Percentiles rank a stretch among this genome's conserved stretches.
phyloP scores from a whole-genome alignment of 257 asterid species.

The Solanum dulcamara region DNA sequence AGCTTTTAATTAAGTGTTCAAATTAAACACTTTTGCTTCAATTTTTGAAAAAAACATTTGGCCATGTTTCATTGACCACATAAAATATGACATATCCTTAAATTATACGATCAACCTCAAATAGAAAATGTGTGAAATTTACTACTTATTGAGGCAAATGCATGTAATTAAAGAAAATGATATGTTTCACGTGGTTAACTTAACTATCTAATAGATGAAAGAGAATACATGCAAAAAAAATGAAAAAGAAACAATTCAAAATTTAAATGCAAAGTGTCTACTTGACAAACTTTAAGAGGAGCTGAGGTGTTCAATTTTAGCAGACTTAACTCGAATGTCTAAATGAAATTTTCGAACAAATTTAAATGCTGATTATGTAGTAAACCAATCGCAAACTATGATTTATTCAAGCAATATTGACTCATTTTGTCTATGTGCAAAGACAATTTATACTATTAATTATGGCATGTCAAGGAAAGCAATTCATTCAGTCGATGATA shows the following conservation, averaged over 20 bases:
- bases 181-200: background rate
- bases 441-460: background rate
- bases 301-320: background rate
- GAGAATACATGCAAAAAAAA: too few species aligned
- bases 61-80: too few species aligned
- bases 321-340: background rate
- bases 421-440: background rate
- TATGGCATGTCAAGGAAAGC: background rate
- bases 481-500: background rate
- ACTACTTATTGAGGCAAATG: background rate
- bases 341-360: too few species aligned
- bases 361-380: background rate
- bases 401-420: background rate
- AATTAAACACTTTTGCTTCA: background rate
- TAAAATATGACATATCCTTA: background rate
- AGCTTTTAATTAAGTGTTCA: background rate
- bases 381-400: rapidly evolving
- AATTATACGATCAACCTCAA: too few species aligned
- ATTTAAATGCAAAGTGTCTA: too few species aligned
- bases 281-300: background rate
- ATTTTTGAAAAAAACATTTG: too few species aligned
- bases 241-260: too few species aligned
- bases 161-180: too few species aligned
- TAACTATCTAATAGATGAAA: too few species aligned
- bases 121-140: too few species aligned